Conservation (phyloP, 805 yeast species). For the Kodamaea lidongshanica region DNA sequence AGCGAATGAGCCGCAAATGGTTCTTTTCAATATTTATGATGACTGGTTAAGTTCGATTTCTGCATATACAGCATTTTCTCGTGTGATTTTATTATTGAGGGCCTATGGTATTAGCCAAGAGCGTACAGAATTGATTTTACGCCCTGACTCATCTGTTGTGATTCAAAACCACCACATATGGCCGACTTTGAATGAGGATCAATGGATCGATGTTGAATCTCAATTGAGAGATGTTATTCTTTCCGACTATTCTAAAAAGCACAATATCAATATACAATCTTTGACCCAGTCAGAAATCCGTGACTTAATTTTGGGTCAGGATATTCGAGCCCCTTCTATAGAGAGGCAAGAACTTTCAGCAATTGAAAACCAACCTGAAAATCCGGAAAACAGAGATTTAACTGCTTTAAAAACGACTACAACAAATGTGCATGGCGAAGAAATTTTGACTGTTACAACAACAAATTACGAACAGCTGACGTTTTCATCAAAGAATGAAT, state of each 20-base stretch:
- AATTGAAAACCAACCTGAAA: constrained; percentile 44
- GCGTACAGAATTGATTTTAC: constrained; percentile 63
- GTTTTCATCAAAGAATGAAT: constrained; percentile 79
- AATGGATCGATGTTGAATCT: constrained; percentile 87
- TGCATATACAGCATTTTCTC: constrained; percentile 88
- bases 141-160: constrained; percentile 64
- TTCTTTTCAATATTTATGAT: constrained; percentile 82
- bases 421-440: constrained; percentile 92
- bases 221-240: constrained; percentile 83
- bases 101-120: constrained; percentile 76
- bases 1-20: constrained; percentile 93
- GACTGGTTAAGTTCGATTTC: constrained; percentile 86
- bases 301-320: constrained; percentile 92
- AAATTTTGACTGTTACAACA: constrained; percentile 89
- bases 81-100: constrained; percentile 75
- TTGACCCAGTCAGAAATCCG: constrained; percentile 90
- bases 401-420: constrained; percentile 79
- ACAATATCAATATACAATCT: constrained; percentile 78
- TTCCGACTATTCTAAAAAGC: constrained; percentile 76
- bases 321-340: constrained; percentile 82
- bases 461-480: constrained; percentile 79
- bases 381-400: constrained; percentile 44
- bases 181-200: constrained; percentile 86
- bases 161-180: constrained; percentile 81
- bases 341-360: constrained; percentile 81